phyloP scores from a whole-genome alignment of 768 basidiomycete species.

The Macrocybe gigantea region DNA sequence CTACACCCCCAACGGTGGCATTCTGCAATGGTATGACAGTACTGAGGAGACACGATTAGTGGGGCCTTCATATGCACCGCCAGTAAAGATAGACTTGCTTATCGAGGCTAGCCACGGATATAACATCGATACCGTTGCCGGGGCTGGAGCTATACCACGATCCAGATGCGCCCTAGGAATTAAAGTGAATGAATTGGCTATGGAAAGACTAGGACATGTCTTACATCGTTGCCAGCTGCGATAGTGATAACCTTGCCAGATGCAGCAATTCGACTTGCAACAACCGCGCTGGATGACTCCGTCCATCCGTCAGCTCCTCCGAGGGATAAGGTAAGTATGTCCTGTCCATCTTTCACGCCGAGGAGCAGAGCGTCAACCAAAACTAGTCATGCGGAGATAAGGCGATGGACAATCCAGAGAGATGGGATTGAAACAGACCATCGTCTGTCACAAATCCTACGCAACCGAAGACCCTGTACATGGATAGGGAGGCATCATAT shows the following conservation, averaged over 20 bases:
- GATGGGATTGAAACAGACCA: constrained; percentile 25
- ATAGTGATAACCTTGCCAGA: constrained; percentile 58
- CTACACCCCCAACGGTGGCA: constrained; percentile 43
- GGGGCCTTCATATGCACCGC: neutral
- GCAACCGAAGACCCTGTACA: constrained; percentile 63
- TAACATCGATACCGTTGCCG: constrained; percentile 48
- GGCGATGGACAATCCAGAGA: neutral
- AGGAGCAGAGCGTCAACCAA: constrained; percentile 45
- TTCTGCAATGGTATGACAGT: constrained; percentile 53
- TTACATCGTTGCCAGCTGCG: constrained; percentile 50
- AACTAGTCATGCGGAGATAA: constrained; percentile 12
- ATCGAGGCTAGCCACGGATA: constrained; percentile 50
- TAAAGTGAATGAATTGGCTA: neutral
- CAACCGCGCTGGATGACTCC: constrained; percentile 43
- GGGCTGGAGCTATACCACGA: constrained; percentile 57
- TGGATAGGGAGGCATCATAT: constrained; percentile 46
- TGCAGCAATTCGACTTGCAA: constrained; percentile 52
- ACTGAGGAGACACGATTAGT: constrained; percentile 17
- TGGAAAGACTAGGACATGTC: constrained; percentile 2
- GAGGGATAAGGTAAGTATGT: constrained; percentile 64
- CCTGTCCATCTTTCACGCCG: constrained; percentile 45
- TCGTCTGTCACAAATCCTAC: constrained; percentile 42
- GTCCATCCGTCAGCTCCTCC: constrained; percentile 65
- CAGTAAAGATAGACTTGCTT: constrained; percentile 27
- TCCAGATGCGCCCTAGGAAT: constrained; percentile 41